Percentiles rank a stretch among this genome's conserved stretches.
phyloP scores from a whole-genome alignment of 2,329 filamentous ascomycete species.

The Aspergillus terreus region DNA sequence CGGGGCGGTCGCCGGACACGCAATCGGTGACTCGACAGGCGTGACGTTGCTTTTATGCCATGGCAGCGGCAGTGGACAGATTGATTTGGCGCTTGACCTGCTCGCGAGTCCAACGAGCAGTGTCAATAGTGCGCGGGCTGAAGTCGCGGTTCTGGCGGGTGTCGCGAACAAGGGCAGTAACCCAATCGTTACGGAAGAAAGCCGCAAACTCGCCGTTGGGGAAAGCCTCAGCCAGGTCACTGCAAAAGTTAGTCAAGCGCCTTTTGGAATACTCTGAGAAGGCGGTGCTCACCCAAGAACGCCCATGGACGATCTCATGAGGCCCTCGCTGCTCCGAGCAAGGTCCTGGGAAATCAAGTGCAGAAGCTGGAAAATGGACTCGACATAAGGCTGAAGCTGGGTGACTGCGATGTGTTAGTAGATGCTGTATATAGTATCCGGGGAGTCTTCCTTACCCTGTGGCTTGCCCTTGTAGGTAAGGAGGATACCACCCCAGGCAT shows the following conservation, averaged over 20 bases:
- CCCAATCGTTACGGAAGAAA: slow-evolving; percentile 86
- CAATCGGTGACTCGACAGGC: slow-evolving; percentile 6
- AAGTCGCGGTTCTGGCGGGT: slow-evolving; percentile 87
- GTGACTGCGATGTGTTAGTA: slow-evolving; percentile 49
- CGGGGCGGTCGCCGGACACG: slow-evolving; percentile 12
- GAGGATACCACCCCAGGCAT: slow-evolving; percentile 97
- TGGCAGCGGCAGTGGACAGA: slow-evolving; percentile 34
- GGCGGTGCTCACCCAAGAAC: slow-evolving; percentile 75
- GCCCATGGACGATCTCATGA: slow-evolving; percentile 94
- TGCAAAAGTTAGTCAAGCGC: slow-evolving; percentile 44
- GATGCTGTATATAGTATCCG: not conserved
- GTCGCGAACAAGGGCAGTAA: slow-evolving; percentile 86
- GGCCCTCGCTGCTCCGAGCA: slow-evolving; percentile 86
- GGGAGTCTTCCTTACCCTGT: slow-evolving; percentile 30
- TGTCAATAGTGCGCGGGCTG: slow-evolving; percentile 79
- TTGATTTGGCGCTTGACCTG: slow-evolving; percentile 83
- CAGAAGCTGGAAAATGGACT: slow-evolving; percentile 82
- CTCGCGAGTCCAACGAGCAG: slow-evolving; percentile 94
- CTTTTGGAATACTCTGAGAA: not conserved
- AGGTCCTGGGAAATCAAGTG: slow-evolving; percentile 74
- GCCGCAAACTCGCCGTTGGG: slow-evolving; percentile 81
- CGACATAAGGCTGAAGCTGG: slow-evolving; percentile 71
- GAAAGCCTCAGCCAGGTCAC: slow-evolving; percentile 91
- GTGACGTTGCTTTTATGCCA: slow-evolving; percentile 29
- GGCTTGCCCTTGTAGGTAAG: slow-evolving; percentile 77